Evolutionary conservation across 768 basidiomycete genomes (phyloP), one percentile per base, ranked within the genome.

Genomic region (Boletus sp.): DNA sequence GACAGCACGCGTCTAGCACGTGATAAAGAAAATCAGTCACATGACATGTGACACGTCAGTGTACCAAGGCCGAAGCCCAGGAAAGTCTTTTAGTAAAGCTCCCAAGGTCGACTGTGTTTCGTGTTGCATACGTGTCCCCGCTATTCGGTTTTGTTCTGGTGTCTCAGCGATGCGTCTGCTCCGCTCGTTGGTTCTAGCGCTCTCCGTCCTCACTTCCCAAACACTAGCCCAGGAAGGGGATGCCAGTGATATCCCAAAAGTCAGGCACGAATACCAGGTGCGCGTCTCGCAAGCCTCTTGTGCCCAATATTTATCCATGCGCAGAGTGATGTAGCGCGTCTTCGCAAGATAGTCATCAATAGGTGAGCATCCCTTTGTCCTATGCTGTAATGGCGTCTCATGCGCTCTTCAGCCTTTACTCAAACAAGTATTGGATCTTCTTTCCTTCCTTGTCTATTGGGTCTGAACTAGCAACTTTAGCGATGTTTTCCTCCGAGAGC

Each of bases 271-370:
- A 64, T 92, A 90, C 70, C 87, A 91, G 80, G 89, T 86, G 59
- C 8, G 75, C 67, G 35, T 15, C 56, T 45, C 28, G 4, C 30
- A 8, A 41, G n/a, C 14, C 2, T 45, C 42, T 41, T 10, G 20
- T 40, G 2, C 29, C 3, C 14, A 33, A 17, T 47, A 4, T 44
- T 60, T 2, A 69, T 54, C 7, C 44, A 20, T 53, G 32, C 59
- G 1, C 67, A 95, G 94, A 95, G 94, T 64, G 94, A 96, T 73
- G 93, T 97, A 56, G 83, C 93, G 39, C 90, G 95, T 67, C 80
- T 98, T 63, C 84, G 95, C 57, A 92, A 90, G 67, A 93, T 96
- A 59, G 94, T 97, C 60, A 92, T 96, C 66, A 91, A 95, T 76
- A 91, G 89, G 87, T 82, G 61, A 64, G 76, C 50, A 12, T 35